phyloP scores from a whole-genome alignment of 192 early-diverging fungal genomes.

The Mortierella antarctica region DNA sequence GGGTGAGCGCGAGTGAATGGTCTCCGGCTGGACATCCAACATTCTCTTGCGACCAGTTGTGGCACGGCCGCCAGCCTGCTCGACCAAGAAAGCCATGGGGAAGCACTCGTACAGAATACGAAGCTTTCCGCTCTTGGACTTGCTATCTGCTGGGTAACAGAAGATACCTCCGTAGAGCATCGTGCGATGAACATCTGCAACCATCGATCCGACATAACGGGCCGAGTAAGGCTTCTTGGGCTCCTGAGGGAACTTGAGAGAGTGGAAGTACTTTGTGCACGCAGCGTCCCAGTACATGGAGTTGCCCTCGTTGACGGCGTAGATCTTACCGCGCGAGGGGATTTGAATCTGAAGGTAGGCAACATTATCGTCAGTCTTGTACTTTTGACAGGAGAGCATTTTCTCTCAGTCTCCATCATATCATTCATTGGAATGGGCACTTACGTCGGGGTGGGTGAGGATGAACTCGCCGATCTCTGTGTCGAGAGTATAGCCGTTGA shows the following conservation, averaged over 20 bases:
- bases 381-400: neutral
- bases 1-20: conserved; percentile 90
- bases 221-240: conserved; percentile 87
- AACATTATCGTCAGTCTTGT: neutral
- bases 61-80: conserved; percentile 96
- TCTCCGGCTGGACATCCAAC: conserved; percentile 86
- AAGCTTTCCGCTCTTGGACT: conserved; percentile 90
- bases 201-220: conserved; percentile 98
- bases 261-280: conserved; percentile 88
- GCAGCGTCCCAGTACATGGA: conserved; percentile 90
- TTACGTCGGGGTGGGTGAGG: conserved; percentile 93
- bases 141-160: conserved; percentile 84
- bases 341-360: conserved; percentile 64
- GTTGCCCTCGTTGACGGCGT: conserved; percentile 98
- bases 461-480: conserved; percentile 97
- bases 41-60: conserved; percentile 84
- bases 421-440: neutral
- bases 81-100: conserved; percentile 96
- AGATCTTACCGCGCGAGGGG: conserved; percentile 90
- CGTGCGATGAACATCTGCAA: conserved; percentile 97
- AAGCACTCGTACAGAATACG: conserved; percentile 98
- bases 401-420: neutral
- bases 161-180: conserved; percentile 93
- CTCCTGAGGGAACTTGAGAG: conserved; percentile 86
- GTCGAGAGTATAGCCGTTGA: conserved; percentile 97